phyloP scores from a whole-genome alignment of 1,139 yeast genomes.

The Nakaseomyces uthaithaninus region DNA sequence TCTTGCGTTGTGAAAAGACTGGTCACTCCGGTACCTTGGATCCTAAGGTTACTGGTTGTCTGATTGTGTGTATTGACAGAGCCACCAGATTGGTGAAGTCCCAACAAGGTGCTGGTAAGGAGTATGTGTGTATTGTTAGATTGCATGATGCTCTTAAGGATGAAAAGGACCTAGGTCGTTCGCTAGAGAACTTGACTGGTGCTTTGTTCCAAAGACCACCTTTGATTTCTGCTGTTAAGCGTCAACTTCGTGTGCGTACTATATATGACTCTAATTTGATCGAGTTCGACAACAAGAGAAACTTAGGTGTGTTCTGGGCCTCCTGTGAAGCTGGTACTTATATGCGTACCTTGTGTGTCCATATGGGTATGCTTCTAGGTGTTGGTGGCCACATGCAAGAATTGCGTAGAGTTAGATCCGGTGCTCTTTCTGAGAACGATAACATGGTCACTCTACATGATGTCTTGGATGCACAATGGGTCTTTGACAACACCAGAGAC shows the following conservation, averaged over 20 bases:
- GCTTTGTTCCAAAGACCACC: constrained; percentile 99
- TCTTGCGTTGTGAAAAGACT: constrained; percentile 89
- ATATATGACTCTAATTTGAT: constrained; percentile 91
- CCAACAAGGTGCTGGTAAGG: constrained; percentile 99
- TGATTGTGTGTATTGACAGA: constrained; percentile 94
- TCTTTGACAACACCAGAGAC: constrained; percentile 93
- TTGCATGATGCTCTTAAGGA: constrained; percentile 88
- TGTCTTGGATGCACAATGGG: constrained; percentile 96
- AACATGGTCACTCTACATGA: constrained; percentile 93
- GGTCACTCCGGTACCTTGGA: constrained; percentile 99
- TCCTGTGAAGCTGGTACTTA: constrained; percentile 99
- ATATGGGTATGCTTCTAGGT: constrained; percentile 93
- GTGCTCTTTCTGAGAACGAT: constrained; percentile 86
- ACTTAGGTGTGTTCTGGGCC: constrained; percentile 98
- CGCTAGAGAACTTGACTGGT: constrained; percentile 92
- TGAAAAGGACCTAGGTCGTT: constrained; percentile 80
- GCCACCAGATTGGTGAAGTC: constrained; percentile 97
- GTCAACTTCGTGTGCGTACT: constrained; percentile 97
- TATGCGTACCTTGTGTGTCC: constrained; percentile 98
- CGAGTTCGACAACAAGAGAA: constrained; percentile 95
- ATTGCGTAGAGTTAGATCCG: constrained; percentile 97
- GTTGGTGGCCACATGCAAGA: constrained; percentile 99
- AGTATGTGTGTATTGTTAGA: constrained; percentile 95
- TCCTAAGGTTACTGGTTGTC: constrained; percentile 97
- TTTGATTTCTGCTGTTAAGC: constrained; percentile 94